Conservation (phyloP, 495 filamentous ascomycete species). For the Xylona heveae region DNA sequence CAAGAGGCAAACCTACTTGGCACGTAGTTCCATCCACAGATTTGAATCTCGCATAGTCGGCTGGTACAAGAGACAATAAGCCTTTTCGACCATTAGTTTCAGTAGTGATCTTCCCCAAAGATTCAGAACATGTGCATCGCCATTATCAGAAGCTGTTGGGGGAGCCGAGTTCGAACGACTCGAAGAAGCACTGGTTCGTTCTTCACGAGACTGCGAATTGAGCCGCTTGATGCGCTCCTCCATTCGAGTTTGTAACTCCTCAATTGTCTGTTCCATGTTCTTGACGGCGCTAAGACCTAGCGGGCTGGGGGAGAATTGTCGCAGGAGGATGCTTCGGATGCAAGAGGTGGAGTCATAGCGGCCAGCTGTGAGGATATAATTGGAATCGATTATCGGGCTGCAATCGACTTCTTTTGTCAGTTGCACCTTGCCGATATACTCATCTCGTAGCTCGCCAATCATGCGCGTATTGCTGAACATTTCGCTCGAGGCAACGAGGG, state of each 20-base stretch:
- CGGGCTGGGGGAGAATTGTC: conserved; percentile 9
- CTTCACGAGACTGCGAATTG: conserved; percentile 11
- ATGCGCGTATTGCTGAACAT: conserved; percentile 2
- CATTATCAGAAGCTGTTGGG: conserved; percentile 2
- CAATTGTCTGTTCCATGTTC: conserved; percentile 11
- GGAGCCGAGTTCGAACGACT: too few relatives aligned
- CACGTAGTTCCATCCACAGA: neutral
- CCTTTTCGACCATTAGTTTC: neutral
- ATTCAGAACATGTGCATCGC: conserved; percentile 9
- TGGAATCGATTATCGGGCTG: neutral
- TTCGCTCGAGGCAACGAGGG: conserved; percentile 3
- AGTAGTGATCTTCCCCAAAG: conserved; percentile 13
- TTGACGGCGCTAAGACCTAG: conserved; percentile 7
- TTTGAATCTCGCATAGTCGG: neutral
- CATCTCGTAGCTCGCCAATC: conserved; percentile 8
- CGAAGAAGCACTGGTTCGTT: conserved; percentile 10
- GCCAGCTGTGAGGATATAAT: conserved; percentile 9
- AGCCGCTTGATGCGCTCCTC: conserved; percentile 12
- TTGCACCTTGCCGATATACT: conserved; percentile 5
- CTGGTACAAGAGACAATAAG: neutral
- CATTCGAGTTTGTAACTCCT: conserved; percentile 9
- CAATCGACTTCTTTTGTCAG: neutral
- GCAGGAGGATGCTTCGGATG: conserved; percentile 8
- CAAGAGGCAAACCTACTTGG: conserved; percentile 7
- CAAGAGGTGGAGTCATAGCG: conserved; percentile 9